phyloP scores from a whole-genome alignment of 257 asterid species.

The Osmanthus fragrans region DNA sequence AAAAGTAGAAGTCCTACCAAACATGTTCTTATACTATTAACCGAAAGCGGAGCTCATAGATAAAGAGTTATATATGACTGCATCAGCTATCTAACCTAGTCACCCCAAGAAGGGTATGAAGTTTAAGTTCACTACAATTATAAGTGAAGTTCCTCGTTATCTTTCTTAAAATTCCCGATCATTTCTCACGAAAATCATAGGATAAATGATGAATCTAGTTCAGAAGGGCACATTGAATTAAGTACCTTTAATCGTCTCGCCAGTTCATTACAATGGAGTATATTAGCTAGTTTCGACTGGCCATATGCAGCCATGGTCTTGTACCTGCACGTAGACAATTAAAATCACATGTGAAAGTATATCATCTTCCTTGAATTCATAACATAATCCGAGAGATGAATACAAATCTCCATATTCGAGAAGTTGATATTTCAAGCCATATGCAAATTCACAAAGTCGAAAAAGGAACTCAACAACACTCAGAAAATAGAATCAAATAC shows the following conservation, averaged over 20 bases:
- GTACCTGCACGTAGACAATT: constrained; percentile 49
- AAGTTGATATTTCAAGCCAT: background rate
- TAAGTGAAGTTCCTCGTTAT: background rate
- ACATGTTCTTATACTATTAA: too few relatives aligned
- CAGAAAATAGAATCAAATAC: too few relatives aligned
- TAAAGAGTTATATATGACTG: background rate
- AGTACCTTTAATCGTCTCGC: constrained; percentile 65
- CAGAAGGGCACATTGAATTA: background rate
- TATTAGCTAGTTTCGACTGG: constrained; percentile 82
- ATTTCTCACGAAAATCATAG: background rate
- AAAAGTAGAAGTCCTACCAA: too few relatives aligned
- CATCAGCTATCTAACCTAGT: background rate
- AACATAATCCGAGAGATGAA: background rate
- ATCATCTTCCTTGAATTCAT: background rate
- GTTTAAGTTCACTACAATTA: background rate
- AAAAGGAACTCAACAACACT: too few relatives aligned
- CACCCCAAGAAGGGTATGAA: background rate
- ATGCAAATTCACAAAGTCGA: too few relatives aligned
- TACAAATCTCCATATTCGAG: background rate
- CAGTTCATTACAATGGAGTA: constrained; percentile 74
- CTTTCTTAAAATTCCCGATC: background rate
- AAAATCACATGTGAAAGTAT: too few relatives aligned
- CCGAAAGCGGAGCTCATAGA: background rate
- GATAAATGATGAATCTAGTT: background rate
- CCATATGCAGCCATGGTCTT: constrained; percentile 59